These are phyloP conservation scores for Moesziomyces parantarcticus DNA, from an alignment of 1,284 basidiomycete species.

Conservation along the genomic window DNA sequence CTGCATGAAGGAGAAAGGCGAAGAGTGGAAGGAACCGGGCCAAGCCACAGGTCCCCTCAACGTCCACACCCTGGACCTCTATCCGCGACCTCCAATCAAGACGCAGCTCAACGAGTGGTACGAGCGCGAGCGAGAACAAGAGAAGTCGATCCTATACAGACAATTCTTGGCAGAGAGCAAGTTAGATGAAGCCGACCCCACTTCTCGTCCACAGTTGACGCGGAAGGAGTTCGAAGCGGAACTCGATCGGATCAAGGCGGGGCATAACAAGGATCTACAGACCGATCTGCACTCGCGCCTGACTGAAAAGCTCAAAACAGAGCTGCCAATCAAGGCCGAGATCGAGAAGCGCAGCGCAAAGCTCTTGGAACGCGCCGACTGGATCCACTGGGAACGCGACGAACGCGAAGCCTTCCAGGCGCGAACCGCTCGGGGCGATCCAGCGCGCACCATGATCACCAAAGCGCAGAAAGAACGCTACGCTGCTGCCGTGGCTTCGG, in stretches of 20 bases:
- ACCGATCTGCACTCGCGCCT: constrained; percentile 18
- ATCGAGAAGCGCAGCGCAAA: constrained; percentile 24
- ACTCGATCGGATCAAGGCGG: constrained; percentile 2
- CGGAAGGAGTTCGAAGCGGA: constrained; percentile 17
- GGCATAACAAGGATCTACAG: constrained; percentile 4
- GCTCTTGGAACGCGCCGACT: constrained; percentile 26
- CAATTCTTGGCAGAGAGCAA: not conserved
- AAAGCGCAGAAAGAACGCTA: constrained; percentile 14
- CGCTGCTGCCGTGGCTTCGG: not conserved
- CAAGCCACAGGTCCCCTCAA: constrained; percentile 6
- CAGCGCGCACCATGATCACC: constrained; percentile 6
- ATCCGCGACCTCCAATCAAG: constrained; percentile 28
- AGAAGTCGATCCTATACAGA: constrained; percentile 5
- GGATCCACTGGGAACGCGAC: constrained; percentile 31
- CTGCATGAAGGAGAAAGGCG: constrained; percentile 36
- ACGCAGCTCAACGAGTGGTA: constrained; percentile 25
- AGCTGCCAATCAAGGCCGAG: constrained; percentile 20
- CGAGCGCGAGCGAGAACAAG: constrained; percentile 10
- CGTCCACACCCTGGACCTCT: constrained; percentile 28
- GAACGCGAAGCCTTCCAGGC: constrained; percentile 33
- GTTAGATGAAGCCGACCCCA: constrained; percentile 1
- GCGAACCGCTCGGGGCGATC: constrained; percentile 4
- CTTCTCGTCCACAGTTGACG: not conserved
- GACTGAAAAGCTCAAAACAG: constrained; percentile 24
- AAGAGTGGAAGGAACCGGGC: constrained; percentile 34